These are phyloP conservation scores for Trifolium subterraneum DNA, from an alignment of 306 rosid genomes.

Conservation along the genomic window DNA sequence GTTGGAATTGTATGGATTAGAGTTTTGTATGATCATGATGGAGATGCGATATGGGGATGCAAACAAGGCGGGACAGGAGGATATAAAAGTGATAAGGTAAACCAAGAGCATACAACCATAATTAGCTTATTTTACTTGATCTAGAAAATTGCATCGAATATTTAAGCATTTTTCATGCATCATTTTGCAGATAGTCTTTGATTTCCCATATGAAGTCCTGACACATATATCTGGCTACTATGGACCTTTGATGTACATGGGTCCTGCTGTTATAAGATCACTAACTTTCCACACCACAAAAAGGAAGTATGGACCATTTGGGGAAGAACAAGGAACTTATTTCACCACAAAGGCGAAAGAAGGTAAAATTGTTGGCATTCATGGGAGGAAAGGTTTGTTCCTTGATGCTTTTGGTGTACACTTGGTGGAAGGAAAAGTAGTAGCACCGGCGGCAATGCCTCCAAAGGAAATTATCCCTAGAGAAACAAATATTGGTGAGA, in stretches of 20 bases:
- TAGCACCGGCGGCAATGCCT: constrained; percentile 46
- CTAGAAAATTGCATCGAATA: constrained; percentile 19
- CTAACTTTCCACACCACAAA: constrained; percentile 77
- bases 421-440: constrained; percentile 66
- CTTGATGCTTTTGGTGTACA: constrained; percentile 86
- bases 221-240: constrained; percentile 78
- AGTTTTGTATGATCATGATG: constrained; percentile 71
- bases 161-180: constrained; percentile 4
- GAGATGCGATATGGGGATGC: constrained; percentile 71
- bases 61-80: constrained; percentile 87
- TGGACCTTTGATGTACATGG: constrained; percentile 79
- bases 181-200: constrained; percentile 73
- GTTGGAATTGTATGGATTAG: constrained; percentile 73
- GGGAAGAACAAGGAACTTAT: constrained; percentile 82
- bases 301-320: constrained; percentile 76
- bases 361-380: constrained; percentile 86
- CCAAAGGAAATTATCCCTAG: constrained; percentile 47
- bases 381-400: constrained; percentile 88
- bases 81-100: constrained; percentile 77
- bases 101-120: constrained; percentile 12
- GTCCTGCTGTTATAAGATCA: constrained; percentile 77
- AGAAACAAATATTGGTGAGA: constrained; percentile 54
- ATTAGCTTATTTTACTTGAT: constrained; percentile 15
- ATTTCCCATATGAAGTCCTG: constrained; percentile 82
- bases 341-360: constrained; percentile 71